Evolutionary conservation across 2,329 filamentous ascomycete species (phyloP).

Genomic region (Aspergillus ochraceus): DNA sequence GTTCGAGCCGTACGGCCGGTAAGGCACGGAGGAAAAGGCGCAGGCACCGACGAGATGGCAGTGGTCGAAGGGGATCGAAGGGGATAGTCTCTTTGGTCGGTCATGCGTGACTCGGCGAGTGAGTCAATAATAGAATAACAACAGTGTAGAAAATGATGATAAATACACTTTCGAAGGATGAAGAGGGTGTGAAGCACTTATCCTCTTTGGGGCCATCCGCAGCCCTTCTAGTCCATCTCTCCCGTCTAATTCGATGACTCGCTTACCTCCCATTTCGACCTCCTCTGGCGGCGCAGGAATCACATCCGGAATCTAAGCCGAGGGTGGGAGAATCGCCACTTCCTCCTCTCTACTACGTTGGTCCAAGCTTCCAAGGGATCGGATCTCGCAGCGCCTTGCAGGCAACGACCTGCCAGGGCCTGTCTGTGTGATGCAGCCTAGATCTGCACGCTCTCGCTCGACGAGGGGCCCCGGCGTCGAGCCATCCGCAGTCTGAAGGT

Average conservation of each 20-base stretch:
- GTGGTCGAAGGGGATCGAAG: background rate
- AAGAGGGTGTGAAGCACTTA: background rate
- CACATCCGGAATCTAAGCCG: background rate
- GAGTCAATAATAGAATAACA: too few relatives aligned
- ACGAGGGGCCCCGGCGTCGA: background rate
- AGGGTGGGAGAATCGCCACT: background rate
- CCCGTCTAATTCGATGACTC: background rate
- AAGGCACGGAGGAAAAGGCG: slow-evolving; percentile 1
- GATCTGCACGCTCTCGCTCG: background rate
- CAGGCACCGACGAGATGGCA: slow-evolving; percentile 6
- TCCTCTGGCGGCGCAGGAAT: background rate
- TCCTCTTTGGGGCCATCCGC: too few relatives aligned
- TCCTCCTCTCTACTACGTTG: background rate
- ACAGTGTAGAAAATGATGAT: too few relatives aligned
- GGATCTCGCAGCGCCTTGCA: background rate
- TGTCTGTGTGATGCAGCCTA: slow-evolving; percentile 1
- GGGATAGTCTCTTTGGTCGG: too few relatives aligned
- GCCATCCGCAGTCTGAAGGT: background rate
- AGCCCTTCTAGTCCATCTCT: background rate
- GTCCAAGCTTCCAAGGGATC: background rate
- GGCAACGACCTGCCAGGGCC: slow-evolving; percentile 4
- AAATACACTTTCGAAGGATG: background rate
- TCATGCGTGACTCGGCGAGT: too few relatives aligned
- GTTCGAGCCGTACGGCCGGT: slow-evolving; percentile 5
- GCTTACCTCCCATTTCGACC: background rate